Percentiles rank a stretch among this genome's conserved stretches.
Conservation (phyloP, 1,284 basidiomycete species). For the Papiliotrema fonsecae region DNA sequence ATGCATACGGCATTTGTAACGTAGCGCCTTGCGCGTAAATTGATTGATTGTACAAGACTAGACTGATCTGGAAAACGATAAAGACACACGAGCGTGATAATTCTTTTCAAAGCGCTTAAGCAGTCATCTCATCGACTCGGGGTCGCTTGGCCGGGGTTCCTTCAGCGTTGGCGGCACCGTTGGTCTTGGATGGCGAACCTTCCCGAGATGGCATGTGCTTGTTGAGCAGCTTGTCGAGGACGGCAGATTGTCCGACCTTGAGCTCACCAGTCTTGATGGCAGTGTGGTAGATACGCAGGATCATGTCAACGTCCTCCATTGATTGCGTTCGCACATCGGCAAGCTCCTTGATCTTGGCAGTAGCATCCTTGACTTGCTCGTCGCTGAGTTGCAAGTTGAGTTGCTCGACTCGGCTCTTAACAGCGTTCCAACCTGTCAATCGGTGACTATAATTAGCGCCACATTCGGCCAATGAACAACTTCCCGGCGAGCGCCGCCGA, state of each 20-base stretch:
- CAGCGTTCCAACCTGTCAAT: constrained; percentile 95
- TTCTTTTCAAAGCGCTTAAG: constrained; percentile 7
- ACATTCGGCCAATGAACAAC: neutral
- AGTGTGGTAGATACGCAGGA: constrained; percentile 90
- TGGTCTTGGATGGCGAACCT: constrained; percentile 20
- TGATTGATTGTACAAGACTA: constrained; percentile 1
- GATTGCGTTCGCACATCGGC: constrained; percentile 97
- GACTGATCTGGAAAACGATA: neutral
- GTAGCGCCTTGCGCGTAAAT: neutral
- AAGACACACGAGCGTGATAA: neutral
- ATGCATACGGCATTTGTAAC: neutral
- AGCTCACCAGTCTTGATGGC: constrained; percentile 82
- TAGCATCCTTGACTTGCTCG: constrained; percentile 83
- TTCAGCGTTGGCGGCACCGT: constrained; percentile 14
- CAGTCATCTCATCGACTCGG: constrained; percentile 15
- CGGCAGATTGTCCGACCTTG: constrained; percentile 79
- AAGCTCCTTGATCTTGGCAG: constrained; percentile 98
- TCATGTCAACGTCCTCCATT: constrained; percentile 98
- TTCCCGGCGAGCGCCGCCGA: neutral
- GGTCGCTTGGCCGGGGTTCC: constrained; percentile 26
- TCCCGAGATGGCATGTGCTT: constrained; percentile 44
- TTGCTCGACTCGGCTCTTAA: constrained; percentile 99
- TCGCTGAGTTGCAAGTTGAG: constrained; percentile 63
- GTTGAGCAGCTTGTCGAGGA: constrained; percentile 72
- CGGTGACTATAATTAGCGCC: constrained; percentile 60